Base-by-base conservation (phyloP, 2,329 filamentous ascomycete genomes). In the Gliomastix tumulicola region DNA sequence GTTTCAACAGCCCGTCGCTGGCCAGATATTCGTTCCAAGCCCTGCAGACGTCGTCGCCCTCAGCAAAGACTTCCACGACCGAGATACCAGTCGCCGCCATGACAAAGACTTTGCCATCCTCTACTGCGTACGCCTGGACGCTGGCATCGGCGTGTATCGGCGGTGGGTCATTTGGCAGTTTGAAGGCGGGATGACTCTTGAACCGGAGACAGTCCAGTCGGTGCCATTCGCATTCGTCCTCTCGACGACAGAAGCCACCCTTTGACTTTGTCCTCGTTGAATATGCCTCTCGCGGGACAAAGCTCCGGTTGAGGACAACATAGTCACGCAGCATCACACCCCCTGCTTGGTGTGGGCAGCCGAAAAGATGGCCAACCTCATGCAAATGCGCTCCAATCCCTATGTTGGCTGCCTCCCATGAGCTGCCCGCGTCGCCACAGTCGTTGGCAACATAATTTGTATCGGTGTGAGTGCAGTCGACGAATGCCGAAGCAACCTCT, bases 251-350 rank as follows among this genome's bases (percentile, higher is more conserved):
- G 7, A 87, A 61, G 5, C 84, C 82, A 3, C 89, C 89, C 49
- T 85, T 88, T 30, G 82, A 82, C 54, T 87, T 88, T 3, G 88
- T 95, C 32, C 89, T 76, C 4, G 88, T 95, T 3, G 84, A 92
- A 54, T 84, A 96, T 1, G 88, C 79, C 57, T 96, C 90, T 28
- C 83, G 78, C 21, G 76, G 75, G 32, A 85, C 71, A 55, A 96
- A 97, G 2, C 84, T 84, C 19, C 90, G 79, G 58, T 92, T 94
- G 11, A 97, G 65, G 3, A 71, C 81, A 21, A 89, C 78, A 55
- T 94, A 96, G 56, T 95, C 90, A 38, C 86, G 75, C 35, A 88
- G 68, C 90, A 97, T 97, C 42, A 97, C 72, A n/a, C 92, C 90
- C 20, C 69, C 84, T 52, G 92, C 87, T 54, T 94, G 88, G 54